These are phyloP conservation scores for Rhizopogon roseolus DNA, from an alignment of 768 basidiomycete genomes.

Conservation along the genomic window DNA sequence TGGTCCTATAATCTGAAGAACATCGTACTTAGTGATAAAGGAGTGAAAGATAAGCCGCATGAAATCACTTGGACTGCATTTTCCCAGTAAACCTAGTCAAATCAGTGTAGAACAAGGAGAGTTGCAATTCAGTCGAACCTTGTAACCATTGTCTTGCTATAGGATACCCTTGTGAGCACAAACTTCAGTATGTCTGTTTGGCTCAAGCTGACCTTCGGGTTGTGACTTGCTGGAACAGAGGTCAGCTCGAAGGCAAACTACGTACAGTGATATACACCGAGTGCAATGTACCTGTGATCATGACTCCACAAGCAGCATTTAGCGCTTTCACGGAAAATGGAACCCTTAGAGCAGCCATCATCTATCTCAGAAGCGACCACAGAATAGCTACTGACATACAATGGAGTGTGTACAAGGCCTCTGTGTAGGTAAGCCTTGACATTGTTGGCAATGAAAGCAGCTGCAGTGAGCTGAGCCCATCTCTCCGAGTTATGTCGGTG, in stretches of 20 bases:
- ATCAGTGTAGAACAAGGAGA: background rate
- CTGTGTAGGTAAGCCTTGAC: constrained; percentile 66
- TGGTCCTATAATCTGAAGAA: constrained; percentile 70
- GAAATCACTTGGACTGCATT: constrained; percentile 70
- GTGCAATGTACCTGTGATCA: constrained; percentile 70
- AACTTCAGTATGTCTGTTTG: background rate
- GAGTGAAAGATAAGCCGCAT: background rate
- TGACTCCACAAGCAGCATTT: constrained; percentile 75
- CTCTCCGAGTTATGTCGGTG: constrained; percentile 75
- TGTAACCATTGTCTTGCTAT: constrained; percentile 86
- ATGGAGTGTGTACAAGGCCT: constrained; percentile 75
- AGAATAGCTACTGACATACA: constrained; percentile 38
- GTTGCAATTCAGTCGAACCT: constrained; percentile 36
- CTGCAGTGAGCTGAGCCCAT: constrained; percentile 75
- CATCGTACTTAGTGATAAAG: background rate
- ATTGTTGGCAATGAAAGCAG: constrained; percentile 58
- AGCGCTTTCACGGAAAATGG: constrained; percentile 70
- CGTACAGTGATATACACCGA: background rate
- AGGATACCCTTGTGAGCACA: constrained; percentile 1
- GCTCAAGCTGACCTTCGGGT: constrained; percentile 61
- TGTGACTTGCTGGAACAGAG: constrained; percentile 63
- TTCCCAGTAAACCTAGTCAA: constrained; percentile 77
- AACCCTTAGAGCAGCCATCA: constrained; percentile 44
- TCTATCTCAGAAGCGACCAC: background rate
- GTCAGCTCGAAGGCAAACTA: background rate